Evolutionary conservation across 129 eudicot genomes (phyloP).

Genomic region (Lactuca saligna): DNA sequence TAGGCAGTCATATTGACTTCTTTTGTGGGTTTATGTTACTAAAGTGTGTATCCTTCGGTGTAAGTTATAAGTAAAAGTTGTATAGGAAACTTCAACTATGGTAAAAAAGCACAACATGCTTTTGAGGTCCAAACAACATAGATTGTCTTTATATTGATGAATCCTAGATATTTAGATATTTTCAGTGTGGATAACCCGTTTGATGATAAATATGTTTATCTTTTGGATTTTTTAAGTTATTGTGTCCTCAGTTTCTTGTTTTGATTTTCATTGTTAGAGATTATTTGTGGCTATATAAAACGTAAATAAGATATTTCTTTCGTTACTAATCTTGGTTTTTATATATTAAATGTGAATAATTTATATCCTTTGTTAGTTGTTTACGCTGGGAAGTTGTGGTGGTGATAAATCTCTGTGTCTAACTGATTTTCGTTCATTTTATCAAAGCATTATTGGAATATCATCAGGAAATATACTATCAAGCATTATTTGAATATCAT

Average conservation of each 20-base stretch:
- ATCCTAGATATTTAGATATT: too few species aligned
- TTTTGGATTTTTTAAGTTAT: not conserved
- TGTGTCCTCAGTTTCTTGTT: not conserved
- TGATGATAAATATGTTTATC: slow-evolving; percentile 1
- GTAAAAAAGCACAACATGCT: not conserved
- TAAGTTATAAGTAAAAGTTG: not conserved
- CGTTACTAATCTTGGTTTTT: too few species aligned
- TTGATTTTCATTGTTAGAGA: not conserved
- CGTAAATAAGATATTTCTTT: not conserved
- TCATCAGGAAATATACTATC: too few species aligned
- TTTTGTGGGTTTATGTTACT: not conserved
- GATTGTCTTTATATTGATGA: too few species aligned
- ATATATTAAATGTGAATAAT: not conserved
- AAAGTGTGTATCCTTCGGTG: not conserved
- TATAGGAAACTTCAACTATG: slow-evolving; percentile 1
- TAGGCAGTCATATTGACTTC: slow-evolving; percentile 6
- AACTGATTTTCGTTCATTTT: too few species aligned
- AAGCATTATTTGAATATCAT: too few species aligned
- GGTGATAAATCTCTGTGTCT: too few species aligned
- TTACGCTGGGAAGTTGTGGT: too few species aligned
- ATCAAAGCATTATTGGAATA: too few species aligned
- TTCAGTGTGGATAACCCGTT: not conserved
- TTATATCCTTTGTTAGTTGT: not conserved
- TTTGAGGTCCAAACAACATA: too few species aligned
- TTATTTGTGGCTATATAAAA: not conserved